These are phyloP conservation scores for Epichloe uncinata DNA, from an alignment of 2,329 filamentous ascomycete species.

Conservation along the genomic window DNA sequence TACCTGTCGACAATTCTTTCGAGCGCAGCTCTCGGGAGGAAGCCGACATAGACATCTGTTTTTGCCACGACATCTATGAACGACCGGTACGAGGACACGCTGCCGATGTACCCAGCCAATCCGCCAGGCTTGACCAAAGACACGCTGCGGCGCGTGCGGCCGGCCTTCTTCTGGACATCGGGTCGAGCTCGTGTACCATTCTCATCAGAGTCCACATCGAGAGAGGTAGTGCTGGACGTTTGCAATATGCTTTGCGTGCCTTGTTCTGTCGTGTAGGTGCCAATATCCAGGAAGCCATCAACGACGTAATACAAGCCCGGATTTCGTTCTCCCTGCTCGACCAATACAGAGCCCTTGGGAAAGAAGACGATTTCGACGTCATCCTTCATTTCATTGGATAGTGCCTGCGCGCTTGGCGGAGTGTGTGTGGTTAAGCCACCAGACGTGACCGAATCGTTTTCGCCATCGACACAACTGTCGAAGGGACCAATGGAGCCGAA, in stretches of 20 bases:
- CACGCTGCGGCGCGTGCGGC: conserved; percentile 48
- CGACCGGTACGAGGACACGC: conserved; percentile 86
- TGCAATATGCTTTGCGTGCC: conserved; percentile 21
- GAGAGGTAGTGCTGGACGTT: conserved; percentile 13
- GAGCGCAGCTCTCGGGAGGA: conserved; percentile 70
- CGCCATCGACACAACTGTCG: conserved; percentile 60
- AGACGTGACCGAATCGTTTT: conserved; percentile 75
- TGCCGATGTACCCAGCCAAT: conserved; percentile 86
- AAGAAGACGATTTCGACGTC: conserved; percentile 98
- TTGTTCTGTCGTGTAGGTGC: conserved; percentile 42
- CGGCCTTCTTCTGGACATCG: conserved; percentile 24
- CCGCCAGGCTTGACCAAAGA: conserved; percentile 91
- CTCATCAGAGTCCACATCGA: conserved; percentile 3
- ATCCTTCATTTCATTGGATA: conserved; percentile 71
- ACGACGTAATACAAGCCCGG: conserved; percentile 95
- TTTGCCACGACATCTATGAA: conserved; percentile 96
- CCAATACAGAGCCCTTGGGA: conserved; percentile 81
- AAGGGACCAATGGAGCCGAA: conserved; percentile 86
- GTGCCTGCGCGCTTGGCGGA: conserved; percentile 49
- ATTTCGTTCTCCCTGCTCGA: conserved; percentile 94
- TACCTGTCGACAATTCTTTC: conserved; percentile 89
- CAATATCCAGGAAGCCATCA: conserved; percentile 91
- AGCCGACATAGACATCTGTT: conserved; percentile 96
- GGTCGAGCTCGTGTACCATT: not conserved
- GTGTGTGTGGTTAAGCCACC: conserved; percentile 47